Base-by-base conservation (phyloP, 192 early-diverging fungal genomes). In the Coemansia sp. region DNA sequence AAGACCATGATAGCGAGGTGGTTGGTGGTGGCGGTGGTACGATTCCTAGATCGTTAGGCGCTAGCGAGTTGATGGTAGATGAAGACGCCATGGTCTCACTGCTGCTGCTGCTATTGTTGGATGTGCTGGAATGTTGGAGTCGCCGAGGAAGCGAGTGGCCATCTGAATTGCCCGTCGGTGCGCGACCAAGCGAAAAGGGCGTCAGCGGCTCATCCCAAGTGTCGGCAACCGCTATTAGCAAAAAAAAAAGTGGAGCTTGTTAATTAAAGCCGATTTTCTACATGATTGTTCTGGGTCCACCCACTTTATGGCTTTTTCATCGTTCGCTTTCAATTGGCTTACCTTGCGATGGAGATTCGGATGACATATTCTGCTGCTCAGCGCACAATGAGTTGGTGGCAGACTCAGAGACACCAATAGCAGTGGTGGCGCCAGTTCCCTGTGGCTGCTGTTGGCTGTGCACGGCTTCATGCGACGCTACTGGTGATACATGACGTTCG, bases 371-470 rank as follows among this genome's bases (percentile, higher is more conserved):
- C 26, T 26, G 48, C 25, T 51, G 48, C 23, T 51, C 9, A 13
- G 48, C 48, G 23, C 48, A 51, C 10, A 51, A 51, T 51, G 48
- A 51, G 13, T 43, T 43, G 40, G 48, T 51, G 48, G 48, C 21
- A 51, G 48, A 23, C 20, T 51, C 25, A 25, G 48, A 51, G 48
- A 23, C 48, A 51, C 48, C 21, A 51, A 51, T 23, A 10, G 37
- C 8, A 40, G 37, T 40, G 37, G 25, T 25, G 25, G 48, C 25
- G 48, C 46, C 46, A 49, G 46, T 49, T 21, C 13, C 46, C 46
- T 49, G 46, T 49, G 46, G 48, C 48, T 51, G 48, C 21, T 51
- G 25, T 9, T 51, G 48, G 23, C 48, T 26, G 48, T 51, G 48
- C 25, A 15, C 25, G 48, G 48, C 48, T 21, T 26, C 48, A 21